Percentiles rank a stretch among this genome's conserved stretches.
Conservation (phyloP, 345 rosid genomes). For the Pistacia atlantica region DNA sequence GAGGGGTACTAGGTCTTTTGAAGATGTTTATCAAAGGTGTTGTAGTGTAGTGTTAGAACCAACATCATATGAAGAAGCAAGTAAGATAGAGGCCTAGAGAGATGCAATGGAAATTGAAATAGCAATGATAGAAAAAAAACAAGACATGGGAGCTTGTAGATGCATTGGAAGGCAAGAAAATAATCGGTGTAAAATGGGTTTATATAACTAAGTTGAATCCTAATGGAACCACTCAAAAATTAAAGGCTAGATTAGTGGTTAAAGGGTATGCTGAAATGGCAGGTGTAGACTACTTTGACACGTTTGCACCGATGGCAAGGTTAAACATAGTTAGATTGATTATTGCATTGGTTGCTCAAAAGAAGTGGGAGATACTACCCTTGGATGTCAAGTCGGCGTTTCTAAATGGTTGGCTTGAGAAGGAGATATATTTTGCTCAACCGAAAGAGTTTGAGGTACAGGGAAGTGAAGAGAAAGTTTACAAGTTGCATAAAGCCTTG, state of each 20-base stretch:
- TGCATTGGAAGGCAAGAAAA: not conserved
- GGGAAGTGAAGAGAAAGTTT: too few species aligned
- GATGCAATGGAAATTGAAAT: constrained; percentile 1
- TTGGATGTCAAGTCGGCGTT: too few species aligned
- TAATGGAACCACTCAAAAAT: not conserved
- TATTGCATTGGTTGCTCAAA: too few species aligned
- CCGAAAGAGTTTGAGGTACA: not conserved
- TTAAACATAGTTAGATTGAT: too few species aligned
- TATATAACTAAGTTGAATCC: not conserved
- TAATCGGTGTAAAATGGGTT: not conserved
- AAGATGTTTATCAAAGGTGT: too few species aligned
- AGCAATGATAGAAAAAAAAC: not conserved
- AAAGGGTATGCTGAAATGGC: not conserved
- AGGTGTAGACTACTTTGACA: not conserved
- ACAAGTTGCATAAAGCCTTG: too few species aligned
- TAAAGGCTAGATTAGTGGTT: not conserved
- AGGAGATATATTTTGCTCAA: not conserved
- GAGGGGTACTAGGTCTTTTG: too few species aligned
- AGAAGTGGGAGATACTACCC: too few species aligned
- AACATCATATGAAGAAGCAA: too few species aligned
- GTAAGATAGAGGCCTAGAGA: not conserved
- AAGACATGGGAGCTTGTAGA: not conserved
- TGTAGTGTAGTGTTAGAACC: too few species aligned
- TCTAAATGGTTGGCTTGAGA: too few species aligned
- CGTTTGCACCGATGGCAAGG: too few species aligned